Conservation (phyloP, 257 asterid species). For the Solanum bulbocastanum region DNA sequence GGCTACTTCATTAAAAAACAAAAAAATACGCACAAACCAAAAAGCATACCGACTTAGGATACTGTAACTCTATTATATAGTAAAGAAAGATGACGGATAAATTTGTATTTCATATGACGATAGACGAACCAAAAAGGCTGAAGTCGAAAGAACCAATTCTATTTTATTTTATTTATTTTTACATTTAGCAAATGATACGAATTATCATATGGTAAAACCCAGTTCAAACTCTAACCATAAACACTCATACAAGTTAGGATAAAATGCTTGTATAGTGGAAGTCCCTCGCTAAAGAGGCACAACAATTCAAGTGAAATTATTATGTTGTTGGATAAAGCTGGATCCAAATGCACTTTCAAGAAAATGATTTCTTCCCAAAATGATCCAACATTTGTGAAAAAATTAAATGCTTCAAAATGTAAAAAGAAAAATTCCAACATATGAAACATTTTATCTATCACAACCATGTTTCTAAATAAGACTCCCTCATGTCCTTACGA, state of each 20-base stretch:
- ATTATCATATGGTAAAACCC: not conserved
- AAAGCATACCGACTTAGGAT: not conserved
- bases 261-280: not conserved
- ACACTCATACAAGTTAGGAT: not conserved
- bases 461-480: not conserved
- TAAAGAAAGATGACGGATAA: not conserved
- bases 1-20: not conserved
- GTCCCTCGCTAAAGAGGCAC: not conserved
- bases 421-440: not conserved
- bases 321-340: not conserved
- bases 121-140: not conserved
- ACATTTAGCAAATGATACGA: not conserved
- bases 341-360: not conserved
- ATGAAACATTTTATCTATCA: not conserved
- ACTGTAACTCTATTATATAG: not conserved
- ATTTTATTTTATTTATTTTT: not conserved
- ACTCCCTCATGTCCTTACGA: not conserved
- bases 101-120: not conserved
- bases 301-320: not conserved
- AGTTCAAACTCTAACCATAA: not conserved
- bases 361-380: not conserved
- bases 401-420: not conserved
- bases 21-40: not conserved
- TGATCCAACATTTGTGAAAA: not conserved
- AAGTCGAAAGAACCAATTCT: not conserved